Base-by-base conservation (phyloP, 176 grass and related monocot species). In the Areca catechu region DNA sequence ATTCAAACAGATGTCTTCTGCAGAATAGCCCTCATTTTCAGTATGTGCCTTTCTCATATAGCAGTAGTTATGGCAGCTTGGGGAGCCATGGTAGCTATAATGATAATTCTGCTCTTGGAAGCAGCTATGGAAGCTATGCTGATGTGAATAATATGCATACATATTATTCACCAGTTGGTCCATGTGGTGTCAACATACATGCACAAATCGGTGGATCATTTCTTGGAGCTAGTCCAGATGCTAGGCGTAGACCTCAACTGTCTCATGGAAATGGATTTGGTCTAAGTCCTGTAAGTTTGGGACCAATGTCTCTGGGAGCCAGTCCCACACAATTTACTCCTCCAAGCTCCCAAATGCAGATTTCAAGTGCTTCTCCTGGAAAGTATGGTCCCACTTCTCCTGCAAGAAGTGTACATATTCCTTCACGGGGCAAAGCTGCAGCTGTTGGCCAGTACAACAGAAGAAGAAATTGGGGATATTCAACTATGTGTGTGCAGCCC, bases 291-390 rank as follows among this genome's bases (percentile, higher is more conserved):
- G 85, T 83, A 49, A 77, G 76, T 74, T 72, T 79, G 22, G 76
- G 84, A 23, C 73, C 75, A 72, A 85, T 92, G 78, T 85, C 84
- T 75, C 94, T 99, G 22, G 94, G 94, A 56, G 81, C 67, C 50
- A 99, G 94, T 72, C 94, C 94, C 60, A 93, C 84, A 58, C 94
- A 99, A 27, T 93, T 86, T 82, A 93, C 88, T 49, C 88, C 94
- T 16, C 88, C 94, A 67, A 83, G 75, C 65, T 88, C 87, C 49
- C 83, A 88, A 51, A 80, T 81, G 63, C 85, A 82, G 51, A 68
- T 83, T 49, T 69, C 81, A 48, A 62, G 53, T 51, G 62, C 49
- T 75, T 74, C 81, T 61, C 58, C 60, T 50, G 76, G 81, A 61
- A 93, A 82, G 67, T 83, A 89, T 63, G 82, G 79, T 49, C 81